phyloP scores from a whole-genome alignment of 2,329 filamentous ascomycete genomes.

The Penicillium sp. region DNA sequence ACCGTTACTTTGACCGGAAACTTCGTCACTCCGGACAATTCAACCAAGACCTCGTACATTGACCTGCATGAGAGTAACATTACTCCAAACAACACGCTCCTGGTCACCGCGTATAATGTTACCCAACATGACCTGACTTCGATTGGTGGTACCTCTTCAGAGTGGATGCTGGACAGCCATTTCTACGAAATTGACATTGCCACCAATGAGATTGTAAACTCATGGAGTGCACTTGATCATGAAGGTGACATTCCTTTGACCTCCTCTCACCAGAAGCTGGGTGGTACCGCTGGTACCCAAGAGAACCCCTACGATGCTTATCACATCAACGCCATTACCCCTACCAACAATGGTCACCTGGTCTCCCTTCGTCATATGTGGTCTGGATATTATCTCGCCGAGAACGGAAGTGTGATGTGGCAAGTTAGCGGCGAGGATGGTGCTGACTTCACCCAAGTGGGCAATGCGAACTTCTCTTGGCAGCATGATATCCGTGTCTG shows the following conservation, averaged over 20 bases:
- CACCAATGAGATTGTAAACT: conserved; percentile 34
- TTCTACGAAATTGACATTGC: conserved; percentile 38
- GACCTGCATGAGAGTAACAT: conserved; percentile 38
- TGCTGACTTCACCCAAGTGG: conserved; percentile 19
- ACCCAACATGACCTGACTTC: conserved; percentile 33
- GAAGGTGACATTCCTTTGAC: conserved; percentile 30
- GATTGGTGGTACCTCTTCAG: conserved; percentile 31
- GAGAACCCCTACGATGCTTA: conserved; percentile 35
- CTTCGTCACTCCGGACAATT: conserved; percentile 26
- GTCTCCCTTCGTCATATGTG: conserved; percentile 36
- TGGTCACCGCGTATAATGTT: conserved; percentile 37
- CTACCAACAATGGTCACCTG: conserved; percentile 34
- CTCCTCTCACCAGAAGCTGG: conserved; percentile 15
- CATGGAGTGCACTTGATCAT: conserved; percentile 37
- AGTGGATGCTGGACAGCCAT: conserved; percentile 35
- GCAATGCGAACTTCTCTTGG: conserved; percentile 24
- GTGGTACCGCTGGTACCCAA: conserved; percentile 2
- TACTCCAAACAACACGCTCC: conserved; percentile 33
- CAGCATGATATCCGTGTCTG: conserved; percentile 37
- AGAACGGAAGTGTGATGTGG: conserved; percentile 25
- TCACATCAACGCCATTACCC: conserved; percentile 37
- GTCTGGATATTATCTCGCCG: conserved; percentile 32
- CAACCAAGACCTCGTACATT: conserved; percentile 28
- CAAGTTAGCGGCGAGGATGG: conserved; percentile 9
- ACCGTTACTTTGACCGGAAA: conserved; percentile 29